Percentiles rank a stretch among this genome's conserved stretches.
Evolutionary conservation across 495 filamentous ascomycete species (phyloP).

Genomic region (Endocarpon pusillum): DNA sequence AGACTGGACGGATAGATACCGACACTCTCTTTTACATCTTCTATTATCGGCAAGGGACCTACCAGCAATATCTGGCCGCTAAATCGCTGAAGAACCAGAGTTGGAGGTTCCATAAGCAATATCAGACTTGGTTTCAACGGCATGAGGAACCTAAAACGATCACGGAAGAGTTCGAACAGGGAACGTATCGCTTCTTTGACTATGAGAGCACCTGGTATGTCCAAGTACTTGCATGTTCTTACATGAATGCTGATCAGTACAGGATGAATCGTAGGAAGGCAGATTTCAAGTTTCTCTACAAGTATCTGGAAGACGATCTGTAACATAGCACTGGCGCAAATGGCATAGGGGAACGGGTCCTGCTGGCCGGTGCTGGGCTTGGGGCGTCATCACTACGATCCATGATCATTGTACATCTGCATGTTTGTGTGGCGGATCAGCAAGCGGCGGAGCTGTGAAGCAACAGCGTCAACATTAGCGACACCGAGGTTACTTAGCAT

Average conservation of each 20-base stretch:
- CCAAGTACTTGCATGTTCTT: constrained; percentile 2
- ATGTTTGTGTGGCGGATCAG: constrained; percentile 1
- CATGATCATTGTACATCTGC: constrained; percentile 1
- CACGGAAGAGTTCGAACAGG: constrained; percentile 95
- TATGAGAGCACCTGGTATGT: constrained; percentile 98
- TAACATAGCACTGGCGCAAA: constrained; percentile 16
- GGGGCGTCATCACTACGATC: constrained; percentile 1
- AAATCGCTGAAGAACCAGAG: constrained; percentile 92
- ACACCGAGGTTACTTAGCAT: neutral
- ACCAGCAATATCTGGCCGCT: constrained; percentile 91
- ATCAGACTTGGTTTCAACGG: constrained; percentile 97
- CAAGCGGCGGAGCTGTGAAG: neutral
- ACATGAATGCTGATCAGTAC: constrained; percentile 7
- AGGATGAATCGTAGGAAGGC: constrained; percentile 99
- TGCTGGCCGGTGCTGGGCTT: neutral
- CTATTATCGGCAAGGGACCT: constrained; percentile 92
- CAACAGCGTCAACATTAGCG: neutral
- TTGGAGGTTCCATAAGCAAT: constrained; percentile 98
- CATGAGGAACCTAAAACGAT: constrained; percentile 97
- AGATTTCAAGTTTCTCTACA: constrained; percentile 97
- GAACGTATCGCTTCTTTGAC: constrained; percentile 97
- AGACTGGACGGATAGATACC: constrained; percentile 60
- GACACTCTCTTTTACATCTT: constrained; percentile 98
- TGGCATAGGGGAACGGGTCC: neutral
- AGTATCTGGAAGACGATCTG: constrained; percentile 87